Conservation (phyloP, 805 yeast species). For the Candida chauliodis region DNA sequence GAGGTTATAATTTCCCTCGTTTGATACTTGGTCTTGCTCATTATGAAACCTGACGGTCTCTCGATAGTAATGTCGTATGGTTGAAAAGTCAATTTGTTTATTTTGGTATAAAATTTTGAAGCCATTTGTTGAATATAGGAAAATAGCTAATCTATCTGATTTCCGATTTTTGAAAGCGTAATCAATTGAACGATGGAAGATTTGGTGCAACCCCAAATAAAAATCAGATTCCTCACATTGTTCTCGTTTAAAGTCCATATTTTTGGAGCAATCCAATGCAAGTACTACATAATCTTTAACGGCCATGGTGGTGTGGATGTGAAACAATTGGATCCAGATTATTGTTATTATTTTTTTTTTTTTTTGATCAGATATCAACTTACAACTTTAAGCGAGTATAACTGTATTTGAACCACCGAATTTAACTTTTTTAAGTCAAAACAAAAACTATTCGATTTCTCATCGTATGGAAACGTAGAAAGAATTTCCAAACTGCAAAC, state of each 20-base stretch:
- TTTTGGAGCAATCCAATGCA: slow-evolving; percentile 47
- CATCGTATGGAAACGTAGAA: no score
- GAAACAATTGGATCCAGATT: no score
- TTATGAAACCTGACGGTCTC: background rate
- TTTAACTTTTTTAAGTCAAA: background rate
- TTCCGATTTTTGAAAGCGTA: slow-evolving; percentile 27
- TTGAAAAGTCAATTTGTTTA: slow-evolving; percentile 7
- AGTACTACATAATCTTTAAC: slow-evolving; percentile 41
- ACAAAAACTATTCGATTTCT: background rate
- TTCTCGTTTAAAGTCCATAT: slow-evolving; percentile 37
- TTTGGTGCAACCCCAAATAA: slow-evolving; percentile 35
- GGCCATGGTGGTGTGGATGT: background rate
- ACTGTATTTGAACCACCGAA: background rate
- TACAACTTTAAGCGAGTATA: slow-evolving; percentile 3
- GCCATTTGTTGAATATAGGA: slow-evolving; percentile 14
- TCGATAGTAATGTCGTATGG: slow-evolving; percentile 3
- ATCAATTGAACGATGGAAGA: slow-evolving; percentile 30
- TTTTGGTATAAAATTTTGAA: slow-evolving; percentile 8
- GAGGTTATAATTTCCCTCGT: background rate
- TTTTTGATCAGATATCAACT: background rate
- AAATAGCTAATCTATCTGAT: slow-evolving; percentile 38
- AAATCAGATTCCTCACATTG: slow-evolving; percentile 37
- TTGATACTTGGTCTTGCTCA: background rate
- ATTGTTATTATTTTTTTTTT: background rate
- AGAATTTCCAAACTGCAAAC: no score